phyloP scores from a whole-genome alignment of 1,284 basidiomycete species.

The Macrocystidia cucumis region DNA sequence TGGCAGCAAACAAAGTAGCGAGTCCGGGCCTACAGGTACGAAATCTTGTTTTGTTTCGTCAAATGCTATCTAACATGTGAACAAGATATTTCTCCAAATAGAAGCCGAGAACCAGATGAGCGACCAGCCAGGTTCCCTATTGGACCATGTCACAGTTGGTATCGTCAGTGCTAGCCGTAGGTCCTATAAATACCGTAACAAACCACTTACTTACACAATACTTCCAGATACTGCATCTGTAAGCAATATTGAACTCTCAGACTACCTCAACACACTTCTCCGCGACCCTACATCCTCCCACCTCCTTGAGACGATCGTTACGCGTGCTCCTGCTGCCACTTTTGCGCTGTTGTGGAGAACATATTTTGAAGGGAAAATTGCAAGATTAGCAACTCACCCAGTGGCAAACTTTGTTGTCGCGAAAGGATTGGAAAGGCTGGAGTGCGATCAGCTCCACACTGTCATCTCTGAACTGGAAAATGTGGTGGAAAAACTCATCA shows the following conservation, averaged over 20 bases:
- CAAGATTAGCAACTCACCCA: conserved; percentile 73
- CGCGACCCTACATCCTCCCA: conserved; percentile 85
- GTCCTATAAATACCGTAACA: conserved; percentile 9
- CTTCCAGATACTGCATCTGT: too few species aligned
- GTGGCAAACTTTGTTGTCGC: conserved; percentile 90
- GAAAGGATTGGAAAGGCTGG: conserved; percentile 60
- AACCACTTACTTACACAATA: conserved; percentile 2
- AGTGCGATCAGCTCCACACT: conserved; percentile 40
- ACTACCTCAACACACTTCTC: conserved; percentile 74
- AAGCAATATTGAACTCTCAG: conserved; percentile 48
- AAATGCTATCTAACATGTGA: neutral
- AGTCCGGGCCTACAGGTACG: conserved; percentile 74
- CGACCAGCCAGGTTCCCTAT: conserved; percentile 59
- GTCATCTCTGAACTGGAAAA: conserved; percentile 38
- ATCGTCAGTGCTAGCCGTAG: conserved; percentile 64
- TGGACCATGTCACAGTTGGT: conserved; percentile 81
- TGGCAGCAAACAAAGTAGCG: conserved; percentile 78
- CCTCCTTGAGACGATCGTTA: conserved; percentile 73
- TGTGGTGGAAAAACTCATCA: conserved; percentile 44
- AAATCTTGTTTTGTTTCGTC: conserved; percentile 8
- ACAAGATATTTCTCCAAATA: conserved; percentile 73
- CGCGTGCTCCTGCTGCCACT: conserved; percentile 48
- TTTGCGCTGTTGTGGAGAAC: conserved; percentile 68
- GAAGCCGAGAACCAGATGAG: conserved; percentile 62
- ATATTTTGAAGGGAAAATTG: conserved; percentile 71